These are phyloP conservation scores for Cryptococcus sp. DNA, from an alignment of 1,284 basidiomycete species.

Conservation along the genomic window DNA sequence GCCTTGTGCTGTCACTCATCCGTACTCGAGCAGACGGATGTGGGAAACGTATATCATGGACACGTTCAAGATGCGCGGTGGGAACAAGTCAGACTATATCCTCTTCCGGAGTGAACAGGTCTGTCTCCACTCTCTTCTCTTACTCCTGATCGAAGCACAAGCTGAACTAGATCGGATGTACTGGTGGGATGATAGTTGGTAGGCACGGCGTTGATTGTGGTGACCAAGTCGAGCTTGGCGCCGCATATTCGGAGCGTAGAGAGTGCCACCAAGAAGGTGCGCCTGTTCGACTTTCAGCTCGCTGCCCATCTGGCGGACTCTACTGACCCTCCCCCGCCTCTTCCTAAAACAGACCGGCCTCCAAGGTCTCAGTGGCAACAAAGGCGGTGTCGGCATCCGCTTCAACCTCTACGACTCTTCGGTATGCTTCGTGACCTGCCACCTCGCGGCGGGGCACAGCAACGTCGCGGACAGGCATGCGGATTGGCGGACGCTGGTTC, in stretches of 20 bases:
- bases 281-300: conserved; percentile 10
- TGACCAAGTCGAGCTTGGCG: conserved; percentile 74
- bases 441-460: conserved; percentile 87
- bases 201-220: conserved; percentile 84
- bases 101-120: conserved; percentile 89
- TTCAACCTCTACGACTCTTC: conserved; percentile 85
- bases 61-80: conserved; percentile 62
- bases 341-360: conserved; percentile 70
- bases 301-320: background rate
- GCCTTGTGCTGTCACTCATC: background rate
- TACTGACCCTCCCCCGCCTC: background rate
- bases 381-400: conserved; percentile 89
- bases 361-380: conserved; percentile 96
- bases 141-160: background rate
- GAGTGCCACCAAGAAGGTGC: conserved; percentile 81
- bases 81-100: conserved; percentile 69
- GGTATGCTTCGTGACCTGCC: conserved; percentile 88
- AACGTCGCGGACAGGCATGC: conserved; percentile 88
- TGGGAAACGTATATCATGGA: conserved; percentile 86
- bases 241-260: conserved; percentile 84
- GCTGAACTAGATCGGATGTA: too few species aligned
- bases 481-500: conserved; percentile 84
- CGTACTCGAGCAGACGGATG: conserved; percentile 60
- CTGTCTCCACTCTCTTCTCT: conserved; percentile 14
- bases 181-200: conserved; percentile 69